Evolutionary conservation across 305 asterid genomes (phyloP).

Genomic region (Solanum hybrid): DNA sequence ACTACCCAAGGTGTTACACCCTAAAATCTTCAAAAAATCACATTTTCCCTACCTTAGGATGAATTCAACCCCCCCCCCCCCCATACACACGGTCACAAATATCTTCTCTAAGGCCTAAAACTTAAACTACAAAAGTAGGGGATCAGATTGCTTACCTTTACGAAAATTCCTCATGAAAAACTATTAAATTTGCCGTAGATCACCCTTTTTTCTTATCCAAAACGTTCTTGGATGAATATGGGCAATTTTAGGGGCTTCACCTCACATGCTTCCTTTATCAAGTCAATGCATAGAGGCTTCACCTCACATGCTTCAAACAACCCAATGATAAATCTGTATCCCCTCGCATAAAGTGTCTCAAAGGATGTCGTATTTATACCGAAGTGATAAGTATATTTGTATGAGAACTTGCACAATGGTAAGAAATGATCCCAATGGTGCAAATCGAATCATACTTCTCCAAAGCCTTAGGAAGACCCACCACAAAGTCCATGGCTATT

Average conservation of each 20-base stretch:
- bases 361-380: neutral
- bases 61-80: neutral
- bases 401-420: neutral
- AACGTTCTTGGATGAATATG: neutral
- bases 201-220: neutral
- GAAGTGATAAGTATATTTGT: no score
- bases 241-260: neutral
- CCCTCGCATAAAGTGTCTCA: neutral
- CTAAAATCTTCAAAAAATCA: no score
- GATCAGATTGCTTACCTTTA: neutral
- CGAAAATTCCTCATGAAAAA: neutral
- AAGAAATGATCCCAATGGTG: neutral
- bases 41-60: neutral
- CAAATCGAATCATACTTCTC: no score
- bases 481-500: neutral
- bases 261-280: neutral
- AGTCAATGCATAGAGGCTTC: neutral
- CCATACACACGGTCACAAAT: neutral
- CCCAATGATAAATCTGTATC: neutral
- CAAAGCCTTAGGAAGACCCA: neutral
- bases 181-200: neutral
- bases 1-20: neutral
- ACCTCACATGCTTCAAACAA: neutral
- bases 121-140: neutral
- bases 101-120: neutral